Conservation (phyloP, 148 eudicot species). For the Linanthus parryae region DNA sequence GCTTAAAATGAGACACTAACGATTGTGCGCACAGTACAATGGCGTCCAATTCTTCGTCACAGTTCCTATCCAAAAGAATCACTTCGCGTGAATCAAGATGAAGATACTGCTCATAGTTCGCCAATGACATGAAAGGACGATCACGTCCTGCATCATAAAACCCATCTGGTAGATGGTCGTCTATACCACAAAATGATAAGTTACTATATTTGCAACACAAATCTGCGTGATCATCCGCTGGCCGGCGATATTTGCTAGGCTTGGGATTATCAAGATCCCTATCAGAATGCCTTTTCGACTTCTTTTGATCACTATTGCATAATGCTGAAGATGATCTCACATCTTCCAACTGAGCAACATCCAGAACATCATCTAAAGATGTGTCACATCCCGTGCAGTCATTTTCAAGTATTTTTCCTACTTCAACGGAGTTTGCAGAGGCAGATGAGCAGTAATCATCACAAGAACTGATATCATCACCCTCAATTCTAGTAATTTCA, state of each 20-base stretch:
- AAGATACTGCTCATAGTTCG: constrained; percentile 50
- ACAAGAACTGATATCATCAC: constrained; percentile 22
- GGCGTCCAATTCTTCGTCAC: constrained; percentile 75
- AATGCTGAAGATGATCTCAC: constrained; percentile 29
- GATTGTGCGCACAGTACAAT: constrained; percentile 64
- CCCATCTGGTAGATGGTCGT: constrained; percentile 81
- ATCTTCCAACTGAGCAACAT: constrained; percentile 25
- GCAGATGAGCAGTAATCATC: constrained; percentile 33
- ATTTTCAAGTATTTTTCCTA: constrained; percentile 24
- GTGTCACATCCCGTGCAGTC: constrained; percentile 16
- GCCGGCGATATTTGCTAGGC: constrained; percentile 64
- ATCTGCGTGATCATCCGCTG: constrained; percentile 38
- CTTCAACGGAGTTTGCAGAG: constrained; percentile 12
- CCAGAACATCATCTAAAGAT: constrained; percentile 23
- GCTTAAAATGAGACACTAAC: constrained; percentile 48
- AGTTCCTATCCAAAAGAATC: constrained; percentile 79
- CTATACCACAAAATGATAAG: constrained; percentile 68
- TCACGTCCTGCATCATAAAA: constrained; percentile 99
- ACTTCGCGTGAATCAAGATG: constrained; percentile 82
- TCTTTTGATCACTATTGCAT: constrained; percentile 39
- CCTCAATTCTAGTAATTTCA: constrained; percentile 21
- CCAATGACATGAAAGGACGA: constrained; percentile 80
- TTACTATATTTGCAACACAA: constrained; percentile 58
- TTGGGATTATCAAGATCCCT: constrained; percentile 68
- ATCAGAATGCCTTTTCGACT: constrained; percentile 87